phyloP scores from a whole-genome alignment of 441 rosid genomes.

The Omphalea diandra region DNA sequence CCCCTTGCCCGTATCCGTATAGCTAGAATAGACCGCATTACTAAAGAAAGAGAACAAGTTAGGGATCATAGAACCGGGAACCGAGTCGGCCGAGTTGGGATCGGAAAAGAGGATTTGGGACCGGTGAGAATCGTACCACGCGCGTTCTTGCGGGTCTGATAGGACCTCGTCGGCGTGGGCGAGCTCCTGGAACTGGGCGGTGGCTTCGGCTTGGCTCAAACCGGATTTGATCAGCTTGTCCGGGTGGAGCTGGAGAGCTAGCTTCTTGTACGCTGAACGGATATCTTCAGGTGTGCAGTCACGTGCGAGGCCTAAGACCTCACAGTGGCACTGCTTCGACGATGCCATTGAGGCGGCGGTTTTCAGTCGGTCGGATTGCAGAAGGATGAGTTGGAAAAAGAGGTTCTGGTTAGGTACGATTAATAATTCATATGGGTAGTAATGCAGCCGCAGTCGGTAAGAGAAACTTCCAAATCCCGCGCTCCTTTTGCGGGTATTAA shows the following conservation, averaged over 20 bases:
- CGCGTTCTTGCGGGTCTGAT: constrained; percentile 87
- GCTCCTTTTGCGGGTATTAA: no score
- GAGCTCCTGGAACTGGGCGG: constrained; percentile 95
- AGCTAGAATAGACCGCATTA: constrained; percentile 63
- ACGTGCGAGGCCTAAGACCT: constrained; percentile 60
- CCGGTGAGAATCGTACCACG: constrained; percentile 96
- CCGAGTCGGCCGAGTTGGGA: constrained; percentile 38
- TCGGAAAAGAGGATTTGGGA: constrained; percentile 92
- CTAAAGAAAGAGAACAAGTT: constrained; percentile 83
- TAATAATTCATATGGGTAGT: no score
- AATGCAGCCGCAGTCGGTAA: no score
- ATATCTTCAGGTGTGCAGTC: constrained; percentile 73
- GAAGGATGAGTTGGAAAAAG: background rate
- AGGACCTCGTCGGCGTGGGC: constrained; percentile 81
- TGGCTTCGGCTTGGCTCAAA: constrained; percentile 71
- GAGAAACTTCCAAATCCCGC: background rate
- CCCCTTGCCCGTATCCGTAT: constrained; percentile 68
- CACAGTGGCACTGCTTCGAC: constrained; percentile 89
- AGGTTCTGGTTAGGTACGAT: constrained; percentile 6
- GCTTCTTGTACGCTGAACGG: constrained; percentile 69
- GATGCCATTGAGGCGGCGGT: constrained; percentile 42
- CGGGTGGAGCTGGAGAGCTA: constrained; percentile 92
- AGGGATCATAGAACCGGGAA: constrained; percentile 50
- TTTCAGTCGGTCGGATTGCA: background rate
- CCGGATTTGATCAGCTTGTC: constrained; percentile 93